phyloP scores from a whole-genome alignment of 331 rosid genomes.

The Malus hybrid region DNA sequence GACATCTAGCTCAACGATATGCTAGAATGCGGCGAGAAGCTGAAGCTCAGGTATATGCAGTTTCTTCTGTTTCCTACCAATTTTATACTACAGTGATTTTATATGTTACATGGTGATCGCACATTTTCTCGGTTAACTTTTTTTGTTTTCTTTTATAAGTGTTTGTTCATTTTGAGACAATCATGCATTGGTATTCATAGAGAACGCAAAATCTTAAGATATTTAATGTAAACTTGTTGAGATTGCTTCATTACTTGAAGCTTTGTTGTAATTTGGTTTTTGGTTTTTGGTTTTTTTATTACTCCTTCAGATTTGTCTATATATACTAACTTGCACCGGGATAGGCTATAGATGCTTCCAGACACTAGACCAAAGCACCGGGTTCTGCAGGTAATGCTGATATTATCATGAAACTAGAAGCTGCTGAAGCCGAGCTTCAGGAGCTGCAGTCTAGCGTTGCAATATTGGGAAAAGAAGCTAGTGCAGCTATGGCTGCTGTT shows the following conservation, averaged over 20 bases:
- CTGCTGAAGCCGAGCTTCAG: constrained; percentile 66
- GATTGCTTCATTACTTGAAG: background rate
- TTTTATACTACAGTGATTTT: background rate
- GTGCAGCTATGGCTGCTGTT: constrained; percentile 87
- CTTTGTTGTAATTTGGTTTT: background rate
- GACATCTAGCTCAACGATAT: constrained; percentile 87
- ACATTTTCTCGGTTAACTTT: background rate
- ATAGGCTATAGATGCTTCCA: constrained; percentile 85
- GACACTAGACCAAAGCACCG: constrained; percentile 65
- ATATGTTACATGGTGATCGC: too few species aligned
- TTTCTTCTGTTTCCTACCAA: background rate
- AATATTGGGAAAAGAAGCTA: constrained; percentile 82
- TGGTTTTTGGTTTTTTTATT: background rate
- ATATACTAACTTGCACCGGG: constrained; percentile 39
- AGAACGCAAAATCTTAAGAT: background rate
- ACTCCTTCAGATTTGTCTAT: constrained; percentile 20
- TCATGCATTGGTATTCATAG: background rate
- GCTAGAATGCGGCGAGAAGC: constrained; percentile 84
- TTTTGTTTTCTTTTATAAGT: background rate
- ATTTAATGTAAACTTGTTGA: background rate
- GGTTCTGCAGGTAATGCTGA: constrained; percentile 66
- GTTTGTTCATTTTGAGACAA: background rate
- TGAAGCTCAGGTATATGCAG: constrained; percentile 73
- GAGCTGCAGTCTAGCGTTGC: constrained; percentile 72
- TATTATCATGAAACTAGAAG: constrained; percentile 64